A percentile compares a stretch with the other conserved stretches of the same genome.
These are phyloP conservation scores for Ascochyta clinopodiicola DNA, from an alignment of 2,329 filamentous ascomycete genomes.

Conservation along the genomic window DNA sequence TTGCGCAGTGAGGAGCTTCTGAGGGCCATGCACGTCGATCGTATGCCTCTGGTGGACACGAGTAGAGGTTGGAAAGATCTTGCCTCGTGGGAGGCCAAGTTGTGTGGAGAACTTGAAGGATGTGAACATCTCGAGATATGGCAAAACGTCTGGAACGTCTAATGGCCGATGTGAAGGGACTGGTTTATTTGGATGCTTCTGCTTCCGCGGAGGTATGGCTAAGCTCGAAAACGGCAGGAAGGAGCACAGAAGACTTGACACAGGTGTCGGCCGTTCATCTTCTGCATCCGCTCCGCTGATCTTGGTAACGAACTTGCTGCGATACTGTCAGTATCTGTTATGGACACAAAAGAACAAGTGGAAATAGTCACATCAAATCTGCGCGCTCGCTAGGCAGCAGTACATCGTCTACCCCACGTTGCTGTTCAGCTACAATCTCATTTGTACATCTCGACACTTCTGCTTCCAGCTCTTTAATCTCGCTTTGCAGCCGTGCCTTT, in stretches of 20 bases:
- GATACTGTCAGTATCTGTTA: constrained; percentile 13
- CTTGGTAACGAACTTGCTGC: constrained; percentile 33
- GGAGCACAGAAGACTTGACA: constrained; percentile 48
- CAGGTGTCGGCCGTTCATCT: constrained; percentile 27
- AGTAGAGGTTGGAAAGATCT: constrained; percentile 18
- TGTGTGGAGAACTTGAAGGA: constrained; percentile 68
- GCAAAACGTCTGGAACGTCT: constrained; percentile 68
- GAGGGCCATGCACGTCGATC: constrained; percentile 60
- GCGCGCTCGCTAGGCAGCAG: constrained; percentile 30
- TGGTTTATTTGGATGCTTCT: constrained; percentile 42
- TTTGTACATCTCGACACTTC: constrained; percentile 39
- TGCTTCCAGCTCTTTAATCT: constrained; percentile 40
- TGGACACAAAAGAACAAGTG: background rate
- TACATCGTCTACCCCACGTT: constrained; percentile 19
- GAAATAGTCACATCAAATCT: constrained; percentile 31
- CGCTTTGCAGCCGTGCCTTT: constrained; percentile 35
- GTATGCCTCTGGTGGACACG: constrained; percentile 51
- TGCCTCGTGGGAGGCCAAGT: constrained; percentile 43
- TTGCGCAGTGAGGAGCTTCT: constrained; percentile 64
- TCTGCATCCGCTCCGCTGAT: constrained; percentile 25
- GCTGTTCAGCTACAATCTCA: constrained; percentile 37
- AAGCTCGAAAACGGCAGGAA: constrained; percentile 49
- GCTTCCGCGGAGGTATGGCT: constrained; percentile 32
- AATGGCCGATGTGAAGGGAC: constrained; percentile 69
- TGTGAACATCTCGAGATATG: constrained; percentile 75